A percentile compares a stretch with the other conserved stretches of the same genome.
These are phyloP conservation scores for Pleomassaria siparia DNA, from an alignment of 2,329 filamentous ascomycete genomes.

Conservation along the genomic window DNA sequence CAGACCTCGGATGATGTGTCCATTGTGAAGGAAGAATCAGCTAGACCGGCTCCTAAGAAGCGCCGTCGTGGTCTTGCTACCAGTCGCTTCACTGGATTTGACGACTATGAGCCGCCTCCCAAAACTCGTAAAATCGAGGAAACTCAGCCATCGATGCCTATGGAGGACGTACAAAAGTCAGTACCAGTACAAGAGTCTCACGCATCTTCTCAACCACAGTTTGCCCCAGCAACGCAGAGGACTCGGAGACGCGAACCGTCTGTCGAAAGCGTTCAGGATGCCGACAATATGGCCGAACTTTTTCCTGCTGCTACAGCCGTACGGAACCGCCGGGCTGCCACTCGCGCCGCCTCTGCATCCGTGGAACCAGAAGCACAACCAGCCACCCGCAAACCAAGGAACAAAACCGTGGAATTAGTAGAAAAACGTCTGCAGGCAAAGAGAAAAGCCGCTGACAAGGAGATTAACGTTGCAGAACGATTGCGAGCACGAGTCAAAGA, in stretches of 20 bases:
- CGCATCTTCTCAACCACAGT: slow-evolving; percentile 13
- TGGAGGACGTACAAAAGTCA: slow-evolving; percentile 28
- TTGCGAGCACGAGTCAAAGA: slow-evolving; percentile 53
- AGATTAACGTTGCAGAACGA: slow-evolving; percentile 61
- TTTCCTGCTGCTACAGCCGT: slow-evolving; percentile 75
- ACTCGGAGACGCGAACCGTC: slow-evolving; percentile 29
- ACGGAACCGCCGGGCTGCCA: slow-evolving; percentile 67
- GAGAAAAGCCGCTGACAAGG: slow-evolving; percentile 51
- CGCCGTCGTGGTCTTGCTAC: slow-evolving; percentile 41
- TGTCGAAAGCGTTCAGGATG: slow-evolving; percentile 41
- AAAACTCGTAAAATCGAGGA: slow-evolving; percentile 32
- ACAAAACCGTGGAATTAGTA: slow-evolving; percentile 44
- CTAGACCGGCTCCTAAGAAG: slow-evolving; percentile 31
- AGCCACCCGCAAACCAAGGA: slow-evolving; percentile 17
- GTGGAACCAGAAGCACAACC: slow-evolving; percentile 44
- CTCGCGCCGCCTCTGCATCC: slow-evolving; percentile 29
- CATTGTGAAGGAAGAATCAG: slow-evolving; percentile 19
- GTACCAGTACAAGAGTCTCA: slow-evolving; percentile 4
- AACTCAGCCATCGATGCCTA: slow-evolving; percentile 10
- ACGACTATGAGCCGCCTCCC: slow-evolving; percentile 50
- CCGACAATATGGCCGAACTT: slow-evolving; percentile 69
- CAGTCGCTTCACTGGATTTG: slow-evolving; percentile 73
- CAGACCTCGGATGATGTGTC: slow-evolving; percentile 18
- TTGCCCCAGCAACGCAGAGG: slow-evolving; percentile 25
- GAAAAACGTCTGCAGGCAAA: slow-evolving; percentile 39